Conservation (phyloP, 192 early-diverging fungal species). For the Backusella morwellensis region DNA sequence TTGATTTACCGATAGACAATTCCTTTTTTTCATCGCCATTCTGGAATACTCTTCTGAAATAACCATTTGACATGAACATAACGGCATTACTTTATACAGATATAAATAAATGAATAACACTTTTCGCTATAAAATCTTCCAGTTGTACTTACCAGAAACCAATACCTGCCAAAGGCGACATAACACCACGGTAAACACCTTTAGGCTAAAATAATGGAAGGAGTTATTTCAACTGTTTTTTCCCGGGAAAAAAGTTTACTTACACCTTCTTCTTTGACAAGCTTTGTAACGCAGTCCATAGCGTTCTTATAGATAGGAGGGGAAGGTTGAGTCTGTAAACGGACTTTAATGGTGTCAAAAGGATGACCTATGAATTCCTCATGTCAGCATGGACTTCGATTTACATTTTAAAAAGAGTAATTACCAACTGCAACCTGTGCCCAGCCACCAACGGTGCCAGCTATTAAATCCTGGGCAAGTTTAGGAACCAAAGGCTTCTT, state of each 20-base stretch:
- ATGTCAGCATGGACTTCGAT: neutral
- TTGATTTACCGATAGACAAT: conserved; percentile 46
- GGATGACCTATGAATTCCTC: conserved; percentile 37
- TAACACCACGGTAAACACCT: conserved; percentile 70
- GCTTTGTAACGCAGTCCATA: conserved; percentile 52
- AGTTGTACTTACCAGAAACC: conserved; percentile 57
- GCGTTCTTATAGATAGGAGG: conserved; percentile 58
- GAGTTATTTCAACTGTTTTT: neutral
- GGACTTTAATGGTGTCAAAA: conserved; percentile 67
- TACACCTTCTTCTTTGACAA: conserved; percentile 60
- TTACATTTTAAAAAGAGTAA: neutral
- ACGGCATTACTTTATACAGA: conserved; percentile 59
- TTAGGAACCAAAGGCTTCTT: conserved; percentile 37
- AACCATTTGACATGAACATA: conserved; percentile 63
- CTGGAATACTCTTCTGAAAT: conserved; percentile 56
- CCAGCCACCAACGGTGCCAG: conserved; percentile 67
- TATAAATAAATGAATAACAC: neutral
- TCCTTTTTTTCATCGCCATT: conserved; percentile 40
- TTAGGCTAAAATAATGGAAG: conserved; percentile 33
- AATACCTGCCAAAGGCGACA: conserved; percentile 67
- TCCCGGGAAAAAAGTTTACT: conserved; percentile 1
- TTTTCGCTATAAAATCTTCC: neutral
- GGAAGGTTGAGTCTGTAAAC: conserved; percentile 63
- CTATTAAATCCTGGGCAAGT: conserved; percentile 51
- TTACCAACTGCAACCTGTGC: conserved; percentile 66